These are phyloP conservation scores for Schizosaccharomyces versatilis DNA, from an alignment of 1,139 yeast genomes.

Conservation along the genomic window DNA sequence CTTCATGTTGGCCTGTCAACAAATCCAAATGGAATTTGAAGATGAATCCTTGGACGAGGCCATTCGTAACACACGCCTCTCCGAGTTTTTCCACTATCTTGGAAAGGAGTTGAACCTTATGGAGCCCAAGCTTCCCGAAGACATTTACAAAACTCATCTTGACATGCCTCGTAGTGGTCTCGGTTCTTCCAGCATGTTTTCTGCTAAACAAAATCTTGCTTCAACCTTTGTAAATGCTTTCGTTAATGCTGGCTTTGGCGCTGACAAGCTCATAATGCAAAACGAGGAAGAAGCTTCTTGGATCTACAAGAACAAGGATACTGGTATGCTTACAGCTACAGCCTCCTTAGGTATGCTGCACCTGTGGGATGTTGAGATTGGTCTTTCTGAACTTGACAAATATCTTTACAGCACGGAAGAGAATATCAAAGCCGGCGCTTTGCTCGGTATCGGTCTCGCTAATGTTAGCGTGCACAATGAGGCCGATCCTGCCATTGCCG, in stretches of 20 bases:
- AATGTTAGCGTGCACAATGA: constrained; percentile 90
- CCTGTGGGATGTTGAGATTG: constrained; percentile 81
- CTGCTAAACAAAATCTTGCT: constrained; percentile 92
- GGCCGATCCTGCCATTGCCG: constrained; percentile 73
- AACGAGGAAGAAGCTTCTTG: constrained; percentile 56
- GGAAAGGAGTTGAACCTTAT: constrained; percentile 69
- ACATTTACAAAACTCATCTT: constrained; percentile 73
- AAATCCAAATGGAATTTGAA: constrained; percentile 46
- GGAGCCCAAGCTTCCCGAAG: constrained; percentile 87
- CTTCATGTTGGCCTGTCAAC: constrained; percentile 69
- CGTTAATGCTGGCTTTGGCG: constrained; percentile 73
- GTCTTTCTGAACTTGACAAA: constrained; percentile 73
- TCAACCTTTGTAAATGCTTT: constrained; percentile 82
- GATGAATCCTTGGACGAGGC: constrained; percentile 67
- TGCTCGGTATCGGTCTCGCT: constrained; percentile 86
- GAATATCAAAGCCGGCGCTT: constrained; percentile 87
- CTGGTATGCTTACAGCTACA: constrained; percentile 83
- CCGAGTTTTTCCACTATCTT: constrained; percentile 59
- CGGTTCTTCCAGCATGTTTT: constrained; percentile 48
- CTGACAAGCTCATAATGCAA: constrained; percentile 44
- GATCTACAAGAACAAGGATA: constrained; percentile 81
- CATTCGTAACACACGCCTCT: constrained; percentile 55
- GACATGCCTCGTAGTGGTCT: constrained; percentile 44
- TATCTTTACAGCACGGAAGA: constrained; percentile 69
- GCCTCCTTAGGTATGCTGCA: constrained; percentile 79